These are phyloP conservation scores for Septoria linicola DNA, from an alignment of 2,329 filamentous ascomycete genomes.

Conservation along the genomic window DNA sequence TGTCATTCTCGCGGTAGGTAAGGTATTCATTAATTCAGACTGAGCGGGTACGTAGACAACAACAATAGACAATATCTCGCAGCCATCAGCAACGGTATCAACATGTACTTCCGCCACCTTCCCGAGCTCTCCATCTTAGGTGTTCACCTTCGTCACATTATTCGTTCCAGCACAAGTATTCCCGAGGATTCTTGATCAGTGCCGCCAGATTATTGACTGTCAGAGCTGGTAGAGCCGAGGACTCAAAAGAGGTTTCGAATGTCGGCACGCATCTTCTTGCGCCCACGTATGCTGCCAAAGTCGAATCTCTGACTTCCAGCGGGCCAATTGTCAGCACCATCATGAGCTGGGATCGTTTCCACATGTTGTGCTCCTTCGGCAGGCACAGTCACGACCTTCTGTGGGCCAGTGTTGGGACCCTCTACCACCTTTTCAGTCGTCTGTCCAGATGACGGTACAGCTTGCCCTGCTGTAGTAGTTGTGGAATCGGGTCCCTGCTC, in stretches of 20 bases:
- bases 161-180: no score
- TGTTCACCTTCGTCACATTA: no score
- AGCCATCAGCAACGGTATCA: no score
- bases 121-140: no score
- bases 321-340: slow-evolving; percentile 21
- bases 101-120: no score
- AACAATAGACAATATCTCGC: no score
- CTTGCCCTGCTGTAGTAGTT: not conserved
- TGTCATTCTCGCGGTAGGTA: no score
- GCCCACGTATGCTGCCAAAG: slow-evolving; percentile 28
- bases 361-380: slow-evolving; percentile 15
- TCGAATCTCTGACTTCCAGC: slow-evolving; percentile 24
- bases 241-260: slow-evolving; percentile 3
- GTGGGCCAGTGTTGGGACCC: not conserved
- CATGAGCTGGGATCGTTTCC: slow-evolving; percentile 24
- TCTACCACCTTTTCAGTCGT: slow-evolving; percentile 1
- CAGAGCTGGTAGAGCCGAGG: not conserved
- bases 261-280: slow-evolving; percentile 15
- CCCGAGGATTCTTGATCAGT: no score
- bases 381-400: slow-evolving; percentile 15
- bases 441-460: not conserved
- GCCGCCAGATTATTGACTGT: no score
- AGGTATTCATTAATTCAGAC: no score
- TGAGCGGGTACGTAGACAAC: no score
- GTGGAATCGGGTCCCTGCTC: slow-evolving; percentile 3